phyloP scores from a whole-genome alignment of 352 stramenopile species.

The Phytophthora nicotianae region DNA sequence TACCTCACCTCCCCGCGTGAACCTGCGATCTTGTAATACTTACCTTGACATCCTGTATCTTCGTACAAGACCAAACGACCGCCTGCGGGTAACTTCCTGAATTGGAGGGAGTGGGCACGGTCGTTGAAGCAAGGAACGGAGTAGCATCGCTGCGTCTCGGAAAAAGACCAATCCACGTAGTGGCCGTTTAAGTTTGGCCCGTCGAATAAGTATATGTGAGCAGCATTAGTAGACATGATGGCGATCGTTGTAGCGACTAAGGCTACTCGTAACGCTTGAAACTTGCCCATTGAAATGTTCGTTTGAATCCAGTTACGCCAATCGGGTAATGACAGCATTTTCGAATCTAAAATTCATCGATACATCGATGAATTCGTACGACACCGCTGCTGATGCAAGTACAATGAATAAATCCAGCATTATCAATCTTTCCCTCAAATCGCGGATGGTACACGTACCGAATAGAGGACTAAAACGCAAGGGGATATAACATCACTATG shows the following conservation, averaged over 20 bases:
- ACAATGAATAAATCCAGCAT: background rate
- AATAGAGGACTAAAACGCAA: no score
- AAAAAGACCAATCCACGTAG: constrained; percentile 16
- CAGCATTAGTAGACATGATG: background rate
- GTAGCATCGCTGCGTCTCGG: constrained; percentile 18
- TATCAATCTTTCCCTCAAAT: background rate
- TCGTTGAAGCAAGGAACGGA: constrained; percentile 28
- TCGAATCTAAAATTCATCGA: background rate
- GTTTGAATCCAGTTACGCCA: background rate
- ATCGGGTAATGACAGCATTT: background rate
- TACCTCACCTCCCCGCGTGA: constrained; percentile 7
- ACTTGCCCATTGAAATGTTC: background rate
- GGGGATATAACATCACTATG: no score
- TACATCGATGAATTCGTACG: background rate
- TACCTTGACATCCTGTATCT: constrained; percentile 11
- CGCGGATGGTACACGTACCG: background rate
- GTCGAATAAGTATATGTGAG: constrained; percentile 20
- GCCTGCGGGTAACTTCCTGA: constrained; percentile 13
- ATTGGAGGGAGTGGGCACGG: constrained; percentile 14
- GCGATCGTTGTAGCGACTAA: background rate
- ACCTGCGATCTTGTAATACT: constrained; percentile 16
- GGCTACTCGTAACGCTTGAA: background rate
- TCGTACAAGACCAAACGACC: constrained; percentile 22
- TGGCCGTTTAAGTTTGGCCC: constrained; percentile 2
- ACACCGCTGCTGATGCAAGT: constrained; percentile 1